Evolutionary conservation across 2,329 filamentous ascomycete genomes (phyloP).

Genomic region (Fusarium fracticaudum): DNA sequence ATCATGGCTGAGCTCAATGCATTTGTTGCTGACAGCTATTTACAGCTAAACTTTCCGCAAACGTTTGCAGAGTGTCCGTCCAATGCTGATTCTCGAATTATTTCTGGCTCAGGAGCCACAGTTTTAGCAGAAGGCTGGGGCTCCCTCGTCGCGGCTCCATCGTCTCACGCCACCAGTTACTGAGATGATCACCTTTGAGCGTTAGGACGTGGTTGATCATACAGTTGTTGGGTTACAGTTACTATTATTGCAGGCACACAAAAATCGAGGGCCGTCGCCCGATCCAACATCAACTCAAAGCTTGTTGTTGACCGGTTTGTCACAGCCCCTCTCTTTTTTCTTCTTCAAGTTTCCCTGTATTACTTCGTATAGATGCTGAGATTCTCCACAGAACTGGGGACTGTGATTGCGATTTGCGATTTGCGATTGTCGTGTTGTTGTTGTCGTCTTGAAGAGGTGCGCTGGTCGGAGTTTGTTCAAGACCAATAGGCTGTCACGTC

Average conservation of each 20-base stretch:
- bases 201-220: slow-evolving; percentile 11
- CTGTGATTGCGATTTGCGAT: slow-evolving; percentile 6
- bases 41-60: slow-evolving; percentile 9
- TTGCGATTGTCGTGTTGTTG: neutral
- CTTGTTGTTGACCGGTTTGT: slow-evolving; percentile 32
- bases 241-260: slow-evolving; percentile 21
- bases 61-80: neutral
- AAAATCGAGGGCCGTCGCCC: slow-evolving; percentile 15
- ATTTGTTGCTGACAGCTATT: slow-evolving; percentile 17
- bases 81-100: neutral
- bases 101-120: slow-evolving; percentile 10
- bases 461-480: no score
- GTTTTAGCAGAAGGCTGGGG: slow-evolving; percentile 14
- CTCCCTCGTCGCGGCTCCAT: slow-evolving; percentile 1
- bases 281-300: slow-evolving; percentile 26
- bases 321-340: slow-evolving; percentile 15
- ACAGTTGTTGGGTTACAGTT: slow-evolving; percentile 17
- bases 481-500: neutral
- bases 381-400: slow-evolving; percentile 30
- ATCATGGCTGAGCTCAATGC: slow-evolving; percentile 17
- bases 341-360: slow-evolving; percentile 16
- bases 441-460: no score
- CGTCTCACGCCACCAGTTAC: slow-evolving; percentile 33
- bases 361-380: slow-evolving; percentile 25
- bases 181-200: slow-evolving; percentile 3